phyloP scores from a whole-genome alignment of 75 land plant species.

The Picea sitchensis region DNA sequence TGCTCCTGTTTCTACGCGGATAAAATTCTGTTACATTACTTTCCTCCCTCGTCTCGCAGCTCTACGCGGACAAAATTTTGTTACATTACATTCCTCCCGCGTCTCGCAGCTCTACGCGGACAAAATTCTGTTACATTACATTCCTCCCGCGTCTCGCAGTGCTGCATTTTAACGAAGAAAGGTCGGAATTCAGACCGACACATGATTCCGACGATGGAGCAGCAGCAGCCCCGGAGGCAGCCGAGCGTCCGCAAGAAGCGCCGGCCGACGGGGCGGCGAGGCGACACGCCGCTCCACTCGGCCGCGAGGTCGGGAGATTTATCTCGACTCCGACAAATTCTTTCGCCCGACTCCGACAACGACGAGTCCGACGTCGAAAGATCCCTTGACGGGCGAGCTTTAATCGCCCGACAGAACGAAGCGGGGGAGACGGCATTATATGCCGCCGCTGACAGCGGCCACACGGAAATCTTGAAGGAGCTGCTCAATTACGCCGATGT shows the following conservation, averaged over 20 bases:
- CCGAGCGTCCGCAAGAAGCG: slow-evolving; percentile 29
- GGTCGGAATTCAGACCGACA: background rate
- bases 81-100: no score
- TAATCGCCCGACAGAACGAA: slow-evolving; percentile 41
- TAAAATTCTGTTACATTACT: no score
- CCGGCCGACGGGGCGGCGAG: slow-evolving; percentile 37
- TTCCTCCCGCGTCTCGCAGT: no score
- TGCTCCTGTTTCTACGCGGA: no score
- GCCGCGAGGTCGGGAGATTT: slow-evolving; percentile 52
- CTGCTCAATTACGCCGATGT: slow-evolving; percentile 36
- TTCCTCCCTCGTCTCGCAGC: no score
- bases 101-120: no score
- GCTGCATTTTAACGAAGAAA: background rate
- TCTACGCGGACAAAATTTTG: no score
- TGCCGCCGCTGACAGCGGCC: slow-evolving; percentile 55
- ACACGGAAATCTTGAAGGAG: slow-evolving; percentile 35
- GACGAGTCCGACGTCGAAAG: background rate
- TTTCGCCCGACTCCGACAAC: slow-evolving; percentile 13
- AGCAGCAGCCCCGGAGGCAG: slow-evolving; percentile 25
- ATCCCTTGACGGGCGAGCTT: slow-evolving; percentile 1
- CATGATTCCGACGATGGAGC: background rate
- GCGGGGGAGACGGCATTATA: slow-evolving; percentile 57
- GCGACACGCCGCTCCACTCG: slow-evolving; percentile 46
- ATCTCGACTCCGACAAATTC: slow-evolving; percentile 24
- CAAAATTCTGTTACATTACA: no score